Conservation (phyloP, 169 alveolate species). For the Cystoisospora suis region DNA sequence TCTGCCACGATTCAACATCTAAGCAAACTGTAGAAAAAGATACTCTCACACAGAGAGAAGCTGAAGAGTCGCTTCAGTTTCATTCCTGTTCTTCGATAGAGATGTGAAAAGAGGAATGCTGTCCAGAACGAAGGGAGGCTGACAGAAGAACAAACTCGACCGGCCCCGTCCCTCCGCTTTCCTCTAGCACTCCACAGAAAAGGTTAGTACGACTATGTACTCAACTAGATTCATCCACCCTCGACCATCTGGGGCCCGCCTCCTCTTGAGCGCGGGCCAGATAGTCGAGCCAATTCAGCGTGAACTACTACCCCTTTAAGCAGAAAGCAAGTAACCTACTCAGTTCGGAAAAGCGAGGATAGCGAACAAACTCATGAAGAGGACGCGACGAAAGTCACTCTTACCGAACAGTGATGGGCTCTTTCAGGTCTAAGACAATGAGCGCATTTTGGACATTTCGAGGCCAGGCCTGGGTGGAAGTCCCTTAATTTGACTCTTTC, state of each 20-base stretch:
- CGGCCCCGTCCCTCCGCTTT: no score
- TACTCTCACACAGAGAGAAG: no score
- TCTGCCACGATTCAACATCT: no score
- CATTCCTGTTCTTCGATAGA: no score
- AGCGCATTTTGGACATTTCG: neutral
- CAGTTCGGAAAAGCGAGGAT: neutral
- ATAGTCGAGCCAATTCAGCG: neutral
- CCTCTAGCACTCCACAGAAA: no score
- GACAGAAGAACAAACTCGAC: no score
- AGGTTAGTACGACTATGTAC: no score
- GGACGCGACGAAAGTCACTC: neutral
- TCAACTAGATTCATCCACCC: no score
- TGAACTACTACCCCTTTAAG: neutral
- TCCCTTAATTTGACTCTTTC: neutral
- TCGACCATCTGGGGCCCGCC: neutral
- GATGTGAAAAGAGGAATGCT: no score
- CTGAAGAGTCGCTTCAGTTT: no score
- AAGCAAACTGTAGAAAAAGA: no score
- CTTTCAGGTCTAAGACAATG: neutral
- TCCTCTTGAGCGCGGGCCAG: neutral
- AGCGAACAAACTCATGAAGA: neutral
- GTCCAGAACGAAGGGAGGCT: no score
- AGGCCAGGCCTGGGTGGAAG: neutral
- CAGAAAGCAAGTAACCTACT: neutral
- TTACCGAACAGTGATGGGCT: conserved; percentile 38